Evolutionary conservation across 2,329 filamentous ascomycete species (phyloP), one percentile per base, ranked within the genome.

Genomic region (Paecilomyces variotii): DNA sequence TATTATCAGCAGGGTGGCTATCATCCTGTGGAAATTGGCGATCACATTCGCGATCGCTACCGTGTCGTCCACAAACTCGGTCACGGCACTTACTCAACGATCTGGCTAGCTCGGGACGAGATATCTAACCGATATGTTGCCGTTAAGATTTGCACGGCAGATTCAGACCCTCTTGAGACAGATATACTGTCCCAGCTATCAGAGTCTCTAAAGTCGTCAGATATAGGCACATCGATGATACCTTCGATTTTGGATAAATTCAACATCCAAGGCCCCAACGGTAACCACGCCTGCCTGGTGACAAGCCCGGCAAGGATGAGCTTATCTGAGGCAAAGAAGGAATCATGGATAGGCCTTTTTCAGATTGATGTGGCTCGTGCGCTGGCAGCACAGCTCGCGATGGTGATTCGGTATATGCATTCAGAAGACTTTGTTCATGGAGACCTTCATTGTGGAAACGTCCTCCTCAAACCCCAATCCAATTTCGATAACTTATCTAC

Each of bases 41-140:
- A 72, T 61, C 53, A 54, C 9, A 64, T 71, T 56, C 62, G 67
- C 24, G 19, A 57, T 63, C 67, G 72, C 4, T 78, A 77, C 61
- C 68, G 69, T 4, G 63, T 78, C 5, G 62, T 76, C 6, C 71
- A 76, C 2, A 78, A 78, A 61, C 69, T 78, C 2, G 74, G 75
- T 0, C 73, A 72, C 60, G 74, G 75, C 26, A 62, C 68, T 2
- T 73, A 68, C 56, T 78, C 72, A 9, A 77, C 66, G 0, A 64
- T 57, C 11, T 68, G 68, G 70, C 63, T 72, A 35, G 65, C 67
- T 49, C 61, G 59, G 35, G 68, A 72, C 60, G 58, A 66, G 54
- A 34, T 24, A 61, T 53, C 28, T 5, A 59, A 60, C n/a, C 59
- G 39, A 63, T 67, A 68, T 50, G 63, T 71, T 39, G 67, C 69